These are phyloP conservation scores for Vanrija sp. DNA, from an alignment of 1,284 basidiomycete species.

Conservation along the genomic window DNA sequence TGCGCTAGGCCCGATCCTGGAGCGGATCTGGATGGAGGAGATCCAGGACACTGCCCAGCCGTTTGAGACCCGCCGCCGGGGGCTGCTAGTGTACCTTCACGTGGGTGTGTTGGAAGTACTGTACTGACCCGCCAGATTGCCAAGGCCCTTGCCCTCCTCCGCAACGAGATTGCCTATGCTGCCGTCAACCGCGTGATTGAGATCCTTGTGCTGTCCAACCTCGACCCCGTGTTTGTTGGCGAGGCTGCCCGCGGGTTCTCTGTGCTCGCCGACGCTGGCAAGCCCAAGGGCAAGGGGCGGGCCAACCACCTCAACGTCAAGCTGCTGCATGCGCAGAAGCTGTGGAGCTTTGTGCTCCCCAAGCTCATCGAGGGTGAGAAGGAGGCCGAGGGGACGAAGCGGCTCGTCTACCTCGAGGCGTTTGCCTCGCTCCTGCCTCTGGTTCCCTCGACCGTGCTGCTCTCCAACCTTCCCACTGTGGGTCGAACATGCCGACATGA, in stretches of 20 bases:
- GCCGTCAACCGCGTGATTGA: constrained; percentile 66
- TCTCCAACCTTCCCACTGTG: constrained; percentile 63
- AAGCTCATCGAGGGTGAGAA: constrained; percentile 62
- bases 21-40: constrained; percentile 51
- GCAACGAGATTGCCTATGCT: constrained; percentile 58
- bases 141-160: constrained; percentile 72
- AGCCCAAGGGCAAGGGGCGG: constrained; percentile 65
- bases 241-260: constrained; percentile 68
- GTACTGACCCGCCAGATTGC: constrained; percentile 59
- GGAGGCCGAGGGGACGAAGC: constrained; percentile 25
- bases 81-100: constrained; percentile 26
- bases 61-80: constrained; percentile 21
- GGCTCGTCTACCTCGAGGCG: constrained; percentile 69
- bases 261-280: constrained; percentile 54
- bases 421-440: constrained; percentile 76
- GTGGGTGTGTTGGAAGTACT: too few relatives aligned
- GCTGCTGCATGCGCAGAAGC: constrained; percentile 82
- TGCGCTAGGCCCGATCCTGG: constrained; percentile 51
- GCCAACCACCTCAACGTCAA: constrained; percentile 55
- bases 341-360: constrained; percentile 70
- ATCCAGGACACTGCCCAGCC: constrained; percentile 30
- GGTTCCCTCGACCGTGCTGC: constrained; percentile 71
- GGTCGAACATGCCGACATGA: constrained; percentile 21
- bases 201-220: constrained; percentile 59
- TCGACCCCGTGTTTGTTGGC: constrained; percentile 34